Base-by-base conservation (phyloP, 352 stramenopile species). In the Thalassiosira delicatula region DNA sequence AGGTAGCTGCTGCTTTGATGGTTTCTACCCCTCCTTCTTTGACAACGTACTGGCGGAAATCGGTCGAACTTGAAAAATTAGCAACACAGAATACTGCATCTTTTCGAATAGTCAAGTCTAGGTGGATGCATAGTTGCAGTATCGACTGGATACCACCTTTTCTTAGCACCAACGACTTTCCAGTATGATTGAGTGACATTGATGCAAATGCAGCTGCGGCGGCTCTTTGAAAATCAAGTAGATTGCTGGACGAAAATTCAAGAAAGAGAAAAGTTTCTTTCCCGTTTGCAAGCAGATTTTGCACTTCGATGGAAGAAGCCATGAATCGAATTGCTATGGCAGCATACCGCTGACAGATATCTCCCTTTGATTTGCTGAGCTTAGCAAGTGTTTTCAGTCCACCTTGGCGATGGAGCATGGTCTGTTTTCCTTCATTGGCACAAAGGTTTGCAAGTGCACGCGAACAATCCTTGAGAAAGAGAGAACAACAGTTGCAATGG, bases 291-390 rank as follows among this genome's bases (percentile, higher is more conserved):
- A 98, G 96, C 68, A 94, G 92, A 8, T 97, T 93, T 37, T 96
- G 94, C 46, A 98, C 96, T 69, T 98, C 94, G 21, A 95, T 93
- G 84, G 98, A 98, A 12, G 93, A 95, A 21, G 94, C 95, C 53
- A 98, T 87, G 79, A 99, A 98, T 0, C 96, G 95, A 40, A 98
- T 87, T 0, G 95, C 96, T 92, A 98, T 98, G 4, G 95, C 96
- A 65, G 86, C 96, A 79, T 98, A 99, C 61, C 95, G 92, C 86
- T 98, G 96, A 21, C 92, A 97, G 14, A 98, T 90, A 68, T 98
- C 96, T 61, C 97, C 92, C 12, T 77, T 70, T 0, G 93, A 94
- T 44, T 96, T 93, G 0, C 94, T 98, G 0, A 98, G 91, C 9
- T 93, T 90, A 14, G 98, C 89, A 4, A 98, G 90, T 60, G 92